Percentiles rank a stretch among this genome's conserved stretches.
Evolutionary conservation across 225 moss, liverwort and hornwort species (phyloP).

Genomic region (Pleurozium schreberi): DNA sequence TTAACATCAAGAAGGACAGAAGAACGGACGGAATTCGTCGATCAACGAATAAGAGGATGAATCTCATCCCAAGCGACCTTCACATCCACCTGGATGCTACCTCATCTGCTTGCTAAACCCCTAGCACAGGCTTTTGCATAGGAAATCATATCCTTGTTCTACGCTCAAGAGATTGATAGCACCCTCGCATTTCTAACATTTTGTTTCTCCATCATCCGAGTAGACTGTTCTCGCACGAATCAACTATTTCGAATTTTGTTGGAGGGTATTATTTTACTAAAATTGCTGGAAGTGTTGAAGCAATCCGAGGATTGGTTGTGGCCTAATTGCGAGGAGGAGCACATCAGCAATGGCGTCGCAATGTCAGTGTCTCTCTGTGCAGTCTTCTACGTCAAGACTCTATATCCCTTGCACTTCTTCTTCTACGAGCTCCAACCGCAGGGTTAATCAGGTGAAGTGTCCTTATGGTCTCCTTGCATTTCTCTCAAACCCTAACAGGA

Average conservation of each 20-base stretch:
- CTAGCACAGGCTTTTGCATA: background rate
- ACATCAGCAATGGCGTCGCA: slow-evolving; percentile 18
- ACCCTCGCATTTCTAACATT: background rate
- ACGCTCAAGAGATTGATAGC: background rate
- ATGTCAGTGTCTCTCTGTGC: slow-evolving; percentile 13
- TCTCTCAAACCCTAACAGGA: background rate
- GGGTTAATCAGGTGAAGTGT: slow-evolving; percentile 1
- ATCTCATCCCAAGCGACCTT: background rate
- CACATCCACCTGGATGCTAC: background rate
- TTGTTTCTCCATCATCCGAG: background rate
- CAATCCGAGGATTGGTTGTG: background rate
- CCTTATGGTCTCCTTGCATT: background rate
- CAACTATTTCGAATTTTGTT: background rate
- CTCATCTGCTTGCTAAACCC: background rate
- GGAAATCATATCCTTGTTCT: background rate
- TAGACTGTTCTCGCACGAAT: background rate
- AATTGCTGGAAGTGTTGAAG: background rate
- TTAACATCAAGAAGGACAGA: too few species aligned
- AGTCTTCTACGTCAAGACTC: background rate
- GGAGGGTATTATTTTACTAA: background rate
- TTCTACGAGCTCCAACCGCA: background rate
- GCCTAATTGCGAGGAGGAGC: background rate
- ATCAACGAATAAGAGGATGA: background rate
- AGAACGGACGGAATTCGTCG: background rate
- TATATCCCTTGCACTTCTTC: background rate